A percentile compares a stretch with the other conserved stretches of the same genome.
phyloP scores from a whole-genome alignment of 306 rosid species.

The Sesbania bispinosa region DNA sequence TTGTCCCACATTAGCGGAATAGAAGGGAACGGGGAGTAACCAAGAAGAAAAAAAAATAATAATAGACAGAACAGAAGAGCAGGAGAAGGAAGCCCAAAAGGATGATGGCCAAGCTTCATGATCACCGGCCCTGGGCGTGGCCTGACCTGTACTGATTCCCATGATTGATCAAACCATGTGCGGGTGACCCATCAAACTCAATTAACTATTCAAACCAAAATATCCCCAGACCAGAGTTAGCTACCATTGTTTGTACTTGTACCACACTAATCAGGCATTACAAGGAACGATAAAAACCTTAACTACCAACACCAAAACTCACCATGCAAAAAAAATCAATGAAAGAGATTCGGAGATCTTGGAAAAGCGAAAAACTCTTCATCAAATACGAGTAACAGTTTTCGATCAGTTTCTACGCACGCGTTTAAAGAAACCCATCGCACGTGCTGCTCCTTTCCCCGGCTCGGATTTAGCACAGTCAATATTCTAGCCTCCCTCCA shows the following conservation, averaged over 20 bases:
- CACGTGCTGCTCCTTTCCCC: slow-evolving; percentile 43
- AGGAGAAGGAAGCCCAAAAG: background rate
- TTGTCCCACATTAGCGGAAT: background rate
- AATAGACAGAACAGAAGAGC: background rate
- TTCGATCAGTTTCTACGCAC: slow-evolving; percentile 39
- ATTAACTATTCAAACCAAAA: background rate
- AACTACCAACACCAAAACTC: background rate
- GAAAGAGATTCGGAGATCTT: background rate
- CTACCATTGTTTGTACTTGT: no score
- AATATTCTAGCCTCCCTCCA: slow-evolving; percentile 1
- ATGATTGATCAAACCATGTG: slow-evolving; percentile 41
- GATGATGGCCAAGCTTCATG: background rate
- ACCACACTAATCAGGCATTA: no score
- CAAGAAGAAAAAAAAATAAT: background rate
- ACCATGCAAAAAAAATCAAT: background rate
- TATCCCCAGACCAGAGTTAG: no score
- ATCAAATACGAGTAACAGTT: no score
- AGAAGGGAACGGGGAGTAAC: background rate
- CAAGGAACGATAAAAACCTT: no score
- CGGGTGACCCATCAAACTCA: background rate
- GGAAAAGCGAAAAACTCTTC: slow-evolving; percentile 8
- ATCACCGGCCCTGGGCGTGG: slow-evolving; percentile 20
- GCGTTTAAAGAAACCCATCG: slow-evolving; percentile 51
- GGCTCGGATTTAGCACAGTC: slow-evolving; percentile 26
- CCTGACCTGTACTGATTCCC: slow-evolving; percentile 22